Evolutionary conservation across 2,329 filamentous ascomycete species (phyloP).

Genomic region (Trichoderma sp.): DNA sequence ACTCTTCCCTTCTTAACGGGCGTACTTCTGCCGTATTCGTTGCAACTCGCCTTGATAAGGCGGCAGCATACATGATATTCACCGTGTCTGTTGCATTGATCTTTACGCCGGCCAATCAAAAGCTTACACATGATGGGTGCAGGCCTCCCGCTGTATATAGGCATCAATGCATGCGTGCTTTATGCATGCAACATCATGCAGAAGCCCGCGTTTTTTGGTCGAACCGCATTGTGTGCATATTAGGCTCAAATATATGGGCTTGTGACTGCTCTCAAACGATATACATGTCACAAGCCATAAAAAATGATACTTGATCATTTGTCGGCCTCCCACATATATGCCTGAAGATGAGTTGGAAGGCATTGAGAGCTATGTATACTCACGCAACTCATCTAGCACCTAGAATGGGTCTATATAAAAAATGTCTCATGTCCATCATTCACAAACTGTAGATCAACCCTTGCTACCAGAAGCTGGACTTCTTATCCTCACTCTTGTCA

Average conservation of each 20-base stretch:
- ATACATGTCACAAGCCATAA: background rate
- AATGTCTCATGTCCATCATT: background rate
- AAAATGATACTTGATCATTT: background rate
- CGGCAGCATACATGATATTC: background rate
- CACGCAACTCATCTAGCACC: background rate
- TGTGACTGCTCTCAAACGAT: background rate
- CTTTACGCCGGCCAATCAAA: background rate
- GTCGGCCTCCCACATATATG: background rate
- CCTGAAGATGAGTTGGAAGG: background rate
- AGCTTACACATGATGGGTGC: background rate
- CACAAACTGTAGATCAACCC: background rate
- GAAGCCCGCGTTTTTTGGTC: background rate
- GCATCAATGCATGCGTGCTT: background rate
- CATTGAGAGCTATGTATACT: background rate
- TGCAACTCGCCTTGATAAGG: background rate
- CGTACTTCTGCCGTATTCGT: background rate
- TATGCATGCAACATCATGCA: background rate
- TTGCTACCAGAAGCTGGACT: background rate
- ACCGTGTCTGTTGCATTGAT: background rate
- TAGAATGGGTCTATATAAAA: background rate
- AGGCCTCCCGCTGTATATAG: background rate
- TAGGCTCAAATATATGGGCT: background rate
- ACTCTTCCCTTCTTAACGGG: background rate
- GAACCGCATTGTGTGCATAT: background rate
- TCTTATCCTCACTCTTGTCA: background rate